Evolutionary conservation across 1,284 basidiomycete genomes (phyloP), one percentile per base, ranked within the genome.

Genomic region (Rhodotorula sp.): DNA sequence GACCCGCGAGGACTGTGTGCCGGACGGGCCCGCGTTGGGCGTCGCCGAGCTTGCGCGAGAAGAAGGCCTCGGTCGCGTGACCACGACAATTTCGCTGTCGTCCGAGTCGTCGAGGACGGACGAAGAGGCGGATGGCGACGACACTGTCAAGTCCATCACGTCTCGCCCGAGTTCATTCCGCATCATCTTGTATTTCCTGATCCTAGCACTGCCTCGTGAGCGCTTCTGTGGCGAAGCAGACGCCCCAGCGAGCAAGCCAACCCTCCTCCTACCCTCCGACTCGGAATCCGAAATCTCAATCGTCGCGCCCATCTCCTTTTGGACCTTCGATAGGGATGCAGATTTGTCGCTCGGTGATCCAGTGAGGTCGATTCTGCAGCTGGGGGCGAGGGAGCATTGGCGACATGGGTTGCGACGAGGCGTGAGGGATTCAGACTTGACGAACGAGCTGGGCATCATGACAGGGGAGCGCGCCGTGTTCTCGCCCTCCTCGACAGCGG

Each of bases 21-120:
- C 39, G 13, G 48, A 19, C 13, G 34, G 8, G 27, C 53, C 15
- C 20, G 54, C n/a, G 4, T 15, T 32, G n/a, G 6, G 22, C 32
- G 54, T 29, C n/a, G 30, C 29, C 6, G 54, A 47, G 13, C 9
- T 19, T 20, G 56, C 13, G 56, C 48, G 59, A 13, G 11, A 34
- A 5, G 32, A 9, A 30, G 11, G 29, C n/a, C 24, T n/a, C 15
- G 48, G 48, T 30, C 15, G 8, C 8, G 34, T 24, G 46, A 55
- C 47, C 19, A 60, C 46, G 29, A 66, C 24, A 34, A 60, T 36
- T 17, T 66, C 64, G 52, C 44, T 39, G 39, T 34, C 49, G 24
- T 64, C 63, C 27, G 34, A 32, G 30, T 62, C 61, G 39, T 32
- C 44, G 55, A 27, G 11, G 54, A 24, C 54, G 24, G 22, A 44